A percentile compares a stretch with the other conserved stretches of the same genome.
phyloP scores from a whole-genome alignment of 257 asterid genomes.

The Solanum tarijense region DNA sequence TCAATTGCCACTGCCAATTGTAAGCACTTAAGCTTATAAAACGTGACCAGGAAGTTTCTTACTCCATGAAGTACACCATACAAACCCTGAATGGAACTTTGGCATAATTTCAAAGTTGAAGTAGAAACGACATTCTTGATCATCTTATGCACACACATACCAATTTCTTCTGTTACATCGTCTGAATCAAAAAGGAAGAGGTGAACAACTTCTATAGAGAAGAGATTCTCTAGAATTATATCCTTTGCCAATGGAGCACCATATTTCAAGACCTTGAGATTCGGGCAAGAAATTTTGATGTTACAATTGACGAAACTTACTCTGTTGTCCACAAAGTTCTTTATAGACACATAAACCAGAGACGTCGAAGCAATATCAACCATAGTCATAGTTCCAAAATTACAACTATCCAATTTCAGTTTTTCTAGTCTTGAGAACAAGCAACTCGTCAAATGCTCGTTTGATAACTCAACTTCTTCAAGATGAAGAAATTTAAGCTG shows the following conservation, averaged over 20 bases:
- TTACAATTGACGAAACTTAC: not conserved
- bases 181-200: not conserved
- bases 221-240: not conserved
- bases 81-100: not conserved
- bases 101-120: not conserved
- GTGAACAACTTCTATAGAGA: not conserved
- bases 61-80: not conserved
- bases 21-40: not conserved
- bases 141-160: not conserved
- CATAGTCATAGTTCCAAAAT: not conserved
- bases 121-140: not conserved
- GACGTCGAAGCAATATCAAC: constrained; percentile 5
- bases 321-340: not conserved
- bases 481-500: not conserved
- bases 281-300: constrained; percentile 6
- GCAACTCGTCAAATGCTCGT: not conserved
- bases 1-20: not conserved
- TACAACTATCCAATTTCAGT: not conserved
- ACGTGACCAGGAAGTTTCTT: not conserved
- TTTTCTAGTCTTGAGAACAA: not conserved
- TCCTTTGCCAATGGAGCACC: constrained; percentile 4
- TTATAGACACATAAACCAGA: not conserved
- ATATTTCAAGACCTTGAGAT: not conserved
- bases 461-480: not conserved
- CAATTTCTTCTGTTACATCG: not conserved